Percentiles rank a stretch among this genome's conserved stretches.
Conservation (phyloP, 108 stramenopile genomes). For the Fragilaria radians region DNA sequence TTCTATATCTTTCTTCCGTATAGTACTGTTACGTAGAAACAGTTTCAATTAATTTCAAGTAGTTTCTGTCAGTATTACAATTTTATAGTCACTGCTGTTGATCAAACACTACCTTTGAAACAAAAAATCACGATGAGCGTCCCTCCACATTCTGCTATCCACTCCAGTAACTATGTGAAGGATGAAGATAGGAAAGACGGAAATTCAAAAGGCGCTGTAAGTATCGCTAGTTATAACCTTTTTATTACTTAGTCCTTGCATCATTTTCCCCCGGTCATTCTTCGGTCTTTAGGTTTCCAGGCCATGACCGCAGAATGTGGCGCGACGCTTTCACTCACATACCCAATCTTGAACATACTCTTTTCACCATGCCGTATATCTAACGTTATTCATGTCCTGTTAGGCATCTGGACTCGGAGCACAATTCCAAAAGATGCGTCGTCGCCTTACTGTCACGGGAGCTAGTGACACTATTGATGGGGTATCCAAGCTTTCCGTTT, state of each 20-base stretch:
- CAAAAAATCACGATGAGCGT: conserved; percentile 10
- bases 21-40: too few relatives aligned
- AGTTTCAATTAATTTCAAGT: too few relatives aligned
- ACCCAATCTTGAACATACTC: background rate
- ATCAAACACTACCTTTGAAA: background rate
- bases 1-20: too few relatives aligned
- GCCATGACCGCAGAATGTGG: background rate
- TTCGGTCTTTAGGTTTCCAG: conserved; percentile 1
- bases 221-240: background rate
- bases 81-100: too few relatives aligned
- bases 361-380: background rate
- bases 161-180: conserved; percentile 6
- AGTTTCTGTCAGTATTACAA: too few relatives aligned
- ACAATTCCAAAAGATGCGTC: conserved; percentile 75
- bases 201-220: conserved; percentile 8
- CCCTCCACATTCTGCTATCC: conserved; percentile 7
- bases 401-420: conserved; percentile 3
- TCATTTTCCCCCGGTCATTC: conserved; percentile 3
- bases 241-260: background rate
- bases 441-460: conserved; percentile 82
- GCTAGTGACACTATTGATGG: conserved; percentile 80
- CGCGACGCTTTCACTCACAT: background rate
- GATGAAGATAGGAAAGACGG: conserved; percentile 4
- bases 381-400: background rate
- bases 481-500: conserved; percentile 18